Evolutionary conservation across 2,329 filamentous ascomycete genomes (phyloP).

Genomic region (Ceratocystis diversiconidia): DNA sequence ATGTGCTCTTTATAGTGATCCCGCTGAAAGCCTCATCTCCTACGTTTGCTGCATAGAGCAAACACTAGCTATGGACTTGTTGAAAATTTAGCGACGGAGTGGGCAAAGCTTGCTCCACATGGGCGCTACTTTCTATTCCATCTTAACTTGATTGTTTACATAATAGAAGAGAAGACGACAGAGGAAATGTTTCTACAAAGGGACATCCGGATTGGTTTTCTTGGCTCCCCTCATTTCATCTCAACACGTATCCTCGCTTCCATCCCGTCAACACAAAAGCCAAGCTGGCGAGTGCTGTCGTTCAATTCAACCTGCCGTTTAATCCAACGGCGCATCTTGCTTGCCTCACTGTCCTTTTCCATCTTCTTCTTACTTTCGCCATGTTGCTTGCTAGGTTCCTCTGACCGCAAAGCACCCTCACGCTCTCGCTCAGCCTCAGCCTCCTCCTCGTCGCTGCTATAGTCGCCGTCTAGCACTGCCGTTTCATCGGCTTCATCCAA

Average conservation of each 20-base stretch:
- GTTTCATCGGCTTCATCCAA: constrained; percentile 44
- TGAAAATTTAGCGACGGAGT: neutral
- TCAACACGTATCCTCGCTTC: constrained; percentile 55
- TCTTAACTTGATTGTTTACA: neutral
- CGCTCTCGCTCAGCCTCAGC: constrained; percentile 27
- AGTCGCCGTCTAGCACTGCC: constrained; percentile 30
- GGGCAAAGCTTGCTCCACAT: neutral
- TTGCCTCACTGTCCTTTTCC: constrained; percentile 22
- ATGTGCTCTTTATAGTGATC: neutral
- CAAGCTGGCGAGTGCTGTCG: constrained; percentile 66
- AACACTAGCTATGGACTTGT: neutral
- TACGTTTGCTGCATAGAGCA: neutral
- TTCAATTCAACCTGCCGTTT: constrained; percentile 66
- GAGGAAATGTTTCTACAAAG: neutral
- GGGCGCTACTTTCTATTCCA: neutral
- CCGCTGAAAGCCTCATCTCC: neutral
- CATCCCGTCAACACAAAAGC: constrained; percentile 64
- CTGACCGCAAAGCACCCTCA: constrained; percentile 20
- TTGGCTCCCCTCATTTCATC: constrained; percentile 3
- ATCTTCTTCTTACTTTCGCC: constrained; percentile 23
- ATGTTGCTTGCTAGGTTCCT: constrained; percentile 18
- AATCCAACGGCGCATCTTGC: constrained; percentile 46
- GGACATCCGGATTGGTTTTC: neutral
- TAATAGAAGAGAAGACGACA: too few relatives aligned
- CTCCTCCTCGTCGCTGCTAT: constrained; percentile 39